phyloP scores from a whole-genome alignment of 2,329 filamentous ascomycete species.

The Westerdykella sp. region DNA sequence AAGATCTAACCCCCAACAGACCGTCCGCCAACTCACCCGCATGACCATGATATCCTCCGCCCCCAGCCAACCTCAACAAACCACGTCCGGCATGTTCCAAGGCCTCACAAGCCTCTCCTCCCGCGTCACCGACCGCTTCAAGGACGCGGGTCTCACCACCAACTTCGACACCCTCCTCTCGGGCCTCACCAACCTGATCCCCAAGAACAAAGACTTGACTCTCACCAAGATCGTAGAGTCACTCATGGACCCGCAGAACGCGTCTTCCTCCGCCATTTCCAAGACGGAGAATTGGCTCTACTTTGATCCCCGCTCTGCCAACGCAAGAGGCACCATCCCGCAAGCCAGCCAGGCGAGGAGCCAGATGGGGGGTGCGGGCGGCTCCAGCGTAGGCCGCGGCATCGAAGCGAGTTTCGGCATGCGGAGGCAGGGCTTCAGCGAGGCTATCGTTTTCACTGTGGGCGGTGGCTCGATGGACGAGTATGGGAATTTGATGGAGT shows the following conservation, averaged over 20 bases:
- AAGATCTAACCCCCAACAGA: constrained; percentile 3
- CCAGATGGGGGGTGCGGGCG: constrained; percentile 24
- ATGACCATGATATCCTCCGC: constrained; percentile 97
- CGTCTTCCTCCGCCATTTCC: constrained; percentile 83
- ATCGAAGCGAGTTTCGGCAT: constrained; percentile 85
- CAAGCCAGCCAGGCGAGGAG: constrained; percentile 57
- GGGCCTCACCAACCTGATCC: constrained; percentile 97
- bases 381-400: constrained; percentile 46
- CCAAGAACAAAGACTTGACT: constrained; percentile 88
- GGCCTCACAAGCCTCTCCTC: constrained; percentile 90
- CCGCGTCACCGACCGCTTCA: constrained; percentile 86
- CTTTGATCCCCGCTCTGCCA: constrained; percentile 90
- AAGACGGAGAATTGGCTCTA: constrained; percentile 97
- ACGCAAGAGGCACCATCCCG: constrained; percentile 86
- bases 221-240: constrained; percentile 97
- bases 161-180: constrained; percentile 94
- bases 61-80: constrained; percentile 58
- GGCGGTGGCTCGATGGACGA: constrained; percentile 98
- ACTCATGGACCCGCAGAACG: constrained; percentile 90
- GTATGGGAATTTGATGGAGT: constrained; percentile 95
- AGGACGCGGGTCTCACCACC: constrained; percentile 76
- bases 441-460: constrained; percentile 85
- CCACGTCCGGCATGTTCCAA: constrained; percentile 75
- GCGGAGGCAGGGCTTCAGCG: constrained; percentile 78
- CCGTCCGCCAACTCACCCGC: constrained; percentile 85